Conservation (phyloP, 2,329 filamentous ascomycete species). For the Pseudocercospora vitis region DNA sequence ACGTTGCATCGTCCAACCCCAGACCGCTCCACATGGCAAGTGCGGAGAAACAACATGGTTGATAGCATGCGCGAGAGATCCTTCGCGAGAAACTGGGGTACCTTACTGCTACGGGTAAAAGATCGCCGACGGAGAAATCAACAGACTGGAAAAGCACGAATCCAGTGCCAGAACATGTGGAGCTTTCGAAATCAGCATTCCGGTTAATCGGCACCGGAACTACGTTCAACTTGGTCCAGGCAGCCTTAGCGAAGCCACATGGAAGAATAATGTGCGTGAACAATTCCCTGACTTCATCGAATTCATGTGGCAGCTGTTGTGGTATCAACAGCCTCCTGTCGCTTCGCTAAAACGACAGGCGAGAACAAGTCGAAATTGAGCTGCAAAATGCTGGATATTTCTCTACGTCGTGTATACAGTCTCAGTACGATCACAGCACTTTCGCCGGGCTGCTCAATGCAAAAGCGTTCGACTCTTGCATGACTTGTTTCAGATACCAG, state of each 20-base stretch:
- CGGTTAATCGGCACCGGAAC: conserved; percentile 4
- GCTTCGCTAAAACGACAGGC: not conserved
- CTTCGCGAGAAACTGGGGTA: not conserved
- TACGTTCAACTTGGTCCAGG: not conserved
- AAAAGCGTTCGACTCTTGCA: not conserved
- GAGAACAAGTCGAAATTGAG: not conserved
- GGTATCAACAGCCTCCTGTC: not conserved
- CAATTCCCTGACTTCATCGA: not conserved
- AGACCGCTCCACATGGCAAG: conserved; percentile 2
- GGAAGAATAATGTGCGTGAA: not conserved
- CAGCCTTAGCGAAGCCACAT: not conserved
- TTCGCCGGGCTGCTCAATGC: not conserved
- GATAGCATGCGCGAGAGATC: not conserved
- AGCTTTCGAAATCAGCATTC: not conserved
- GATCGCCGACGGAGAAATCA: conserved; percentile 7
- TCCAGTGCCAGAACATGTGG: not conserved
- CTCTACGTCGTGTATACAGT: not conserved
- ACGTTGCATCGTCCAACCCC: not conserved
- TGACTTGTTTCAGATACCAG: not conserved
- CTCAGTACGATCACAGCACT: not conserved
- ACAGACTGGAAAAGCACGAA: conserved; percentile 5
- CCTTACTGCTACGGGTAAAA: not conserved
- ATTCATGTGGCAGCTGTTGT: not conserved
- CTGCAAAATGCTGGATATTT: not conserved
- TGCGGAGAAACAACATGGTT: conserved; percentile 8